Conservation (phyloP, 2,329 filamentous ascomycete genomes). For the Xylaria sp. region DNA sequence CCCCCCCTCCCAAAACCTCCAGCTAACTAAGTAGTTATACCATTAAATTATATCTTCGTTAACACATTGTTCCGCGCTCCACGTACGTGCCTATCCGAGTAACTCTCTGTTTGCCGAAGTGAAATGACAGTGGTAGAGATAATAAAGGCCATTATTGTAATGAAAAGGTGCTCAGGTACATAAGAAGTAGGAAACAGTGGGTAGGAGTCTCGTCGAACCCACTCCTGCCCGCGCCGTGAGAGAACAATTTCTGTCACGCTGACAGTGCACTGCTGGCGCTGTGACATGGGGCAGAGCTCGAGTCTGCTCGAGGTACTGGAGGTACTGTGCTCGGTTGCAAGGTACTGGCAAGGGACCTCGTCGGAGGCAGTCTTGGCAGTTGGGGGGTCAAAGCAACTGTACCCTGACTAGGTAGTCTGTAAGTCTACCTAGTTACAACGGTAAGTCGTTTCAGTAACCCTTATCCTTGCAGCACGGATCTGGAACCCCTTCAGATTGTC, state of each 20-base stretch:
- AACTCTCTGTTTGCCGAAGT: background rate
- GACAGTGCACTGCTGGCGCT: slow-evolving; percentile 25
- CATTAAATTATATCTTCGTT: too few species aligned
- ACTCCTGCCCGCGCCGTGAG: slow-evolving; percentile 12
- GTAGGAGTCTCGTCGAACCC: background rate
- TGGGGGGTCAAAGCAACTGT: slow-evolving; percentile 34
- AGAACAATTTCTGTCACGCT: slow-evolving; percentile 34
- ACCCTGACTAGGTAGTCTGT: slow-evolving; percentile 41
- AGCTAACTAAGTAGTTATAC: too few species aligned
- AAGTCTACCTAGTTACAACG: slow-evolving; percentile 32
- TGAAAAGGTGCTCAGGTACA: background rate
- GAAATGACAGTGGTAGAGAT: background rate
- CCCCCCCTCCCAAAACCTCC: too few species aligned
- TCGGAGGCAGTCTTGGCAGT: slow-evolving; percentile 35
- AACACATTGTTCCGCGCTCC: too few species aligned
- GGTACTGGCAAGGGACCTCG: slow-evolving; percentile 10
- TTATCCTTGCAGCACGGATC: slow-evolving; percentile 48
- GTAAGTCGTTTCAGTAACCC: slow-evolving; percentile 50
- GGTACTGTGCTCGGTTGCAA: slow-evolving; percentile 25
- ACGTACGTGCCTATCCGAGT: background rate
- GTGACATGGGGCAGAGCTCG: slow-evolving; percentile 13
- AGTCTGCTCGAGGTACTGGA: slow-evolving; percentile 3
- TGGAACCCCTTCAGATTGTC: slow-evolving; percentile 37
- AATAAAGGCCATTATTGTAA: background rate
- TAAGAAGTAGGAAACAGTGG: background rate